Conservation (phyloP, 1,284 basidiomycete genomes). For the Tremellales sp. region DNA sequence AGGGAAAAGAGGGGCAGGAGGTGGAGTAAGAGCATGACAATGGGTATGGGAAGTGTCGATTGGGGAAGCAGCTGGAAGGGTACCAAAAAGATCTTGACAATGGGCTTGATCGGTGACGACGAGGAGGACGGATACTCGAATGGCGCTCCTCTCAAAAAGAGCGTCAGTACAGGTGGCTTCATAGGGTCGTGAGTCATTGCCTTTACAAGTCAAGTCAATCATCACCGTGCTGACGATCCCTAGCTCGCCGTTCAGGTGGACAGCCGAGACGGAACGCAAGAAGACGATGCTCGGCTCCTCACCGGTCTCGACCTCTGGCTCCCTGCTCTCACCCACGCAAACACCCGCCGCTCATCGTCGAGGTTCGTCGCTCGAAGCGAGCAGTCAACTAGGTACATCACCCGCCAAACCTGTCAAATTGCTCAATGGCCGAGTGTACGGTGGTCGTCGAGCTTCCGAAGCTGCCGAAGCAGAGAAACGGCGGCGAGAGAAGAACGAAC, state of each 20-base stretch:
- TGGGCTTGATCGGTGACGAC: conserved; percentile 23
- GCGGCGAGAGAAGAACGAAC: conserved; percentile 30
- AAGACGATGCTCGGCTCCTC: conserved; percentile 27
- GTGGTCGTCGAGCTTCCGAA: conserved; percentile 38
- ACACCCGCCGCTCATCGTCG: conserved; percentile 24
- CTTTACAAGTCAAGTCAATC: not conserved
- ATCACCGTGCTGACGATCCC: conserved; percentile 7
- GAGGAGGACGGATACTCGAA: conserved; percentile 10
- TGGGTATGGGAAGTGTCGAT: conserved; percentile 20
- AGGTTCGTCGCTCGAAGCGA: conserved; percentile 27
- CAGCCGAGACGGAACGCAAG: conserved; percentile 29
- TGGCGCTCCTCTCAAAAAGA: conserved; percentile 44
- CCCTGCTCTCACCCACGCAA: not conserved
- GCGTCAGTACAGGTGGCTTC: conserved; percentile 40
- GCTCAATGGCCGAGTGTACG: conserved; percentile 48
- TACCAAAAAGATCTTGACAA: conserved; percentile 39
- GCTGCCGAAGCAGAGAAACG: conserved; percentile 28
- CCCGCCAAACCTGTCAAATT: conserved; percentile 31
- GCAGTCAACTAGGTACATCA: conserved; percentile 10
- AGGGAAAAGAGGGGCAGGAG: conserved; percentile 20
- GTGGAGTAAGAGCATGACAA: conserved; percentile 31
- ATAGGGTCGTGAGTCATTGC: conserved; percentile 34
- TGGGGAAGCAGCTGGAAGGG: conserved; percentile 31
- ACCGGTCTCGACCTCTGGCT: conserved; percentile 4
- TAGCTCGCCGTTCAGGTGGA: conserved; percentile 41